Evolutionary conservation across 2,329 filamentous ascomycete genomes (phyloP), one percentile per base, ranked within the genome.

Genomic region (Trichophyton schoenleinii): DNA sequence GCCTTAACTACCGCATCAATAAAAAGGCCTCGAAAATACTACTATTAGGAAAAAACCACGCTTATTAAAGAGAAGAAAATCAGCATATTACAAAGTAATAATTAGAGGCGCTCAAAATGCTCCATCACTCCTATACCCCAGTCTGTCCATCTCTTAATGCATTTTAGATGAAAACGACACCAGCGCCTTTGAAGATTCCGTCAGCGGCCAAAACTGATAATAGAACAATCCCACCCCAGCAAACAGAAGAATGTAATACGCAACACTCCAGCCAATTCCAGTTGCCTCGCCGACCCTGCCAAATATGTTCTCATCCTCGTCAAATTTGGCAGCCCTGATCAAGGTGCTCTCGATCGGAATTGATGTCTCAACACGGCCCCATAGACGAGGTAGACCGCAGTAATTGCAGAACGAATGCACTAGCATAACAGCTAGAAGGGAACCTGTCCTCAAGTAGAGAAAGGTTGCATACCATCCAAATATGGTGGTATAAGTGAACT

Each of bases 401-500:
- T 83, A 88, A 71, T 99, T 99, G 77, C 94, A 99, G 71, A 97
- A 94, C 8, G 84, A 81, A 70, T 99, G 94, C 3, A 89, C 86
- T 20, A 86, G 70, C 60, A 92, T 85, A 36, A 87, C 87, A 11
- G 88, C 86, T 46, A 86, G 80, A 44, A 97, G 75, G 57, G 87
- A 95, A 2, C 90, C 91, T 0, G 91, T 95, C 41, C 92, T 85
- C 20, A 99, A 71, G 69, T 88, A 96, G 20, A 96, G 69, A 68
- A 97, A 99, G 0, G 89, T 91, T 3, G 88, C 91, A 74, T 94
- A 96, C 74, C 90, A 91, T 64, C 94, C 94, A 69, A 99, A 99
- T 3, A 97, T 74, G 5, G 89, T 91, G 0, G 94, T 99, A 74
- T 95, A 99, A 3, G 81, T 79, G 68, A 99, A 87, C 71, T 97